A percentile compares a stretch with the other conserved stretches of the same genome.
Conservation (phyloP, 1,284 basidiomycete genomes). For the Phellopilus nigrolimitatus region DNA sequence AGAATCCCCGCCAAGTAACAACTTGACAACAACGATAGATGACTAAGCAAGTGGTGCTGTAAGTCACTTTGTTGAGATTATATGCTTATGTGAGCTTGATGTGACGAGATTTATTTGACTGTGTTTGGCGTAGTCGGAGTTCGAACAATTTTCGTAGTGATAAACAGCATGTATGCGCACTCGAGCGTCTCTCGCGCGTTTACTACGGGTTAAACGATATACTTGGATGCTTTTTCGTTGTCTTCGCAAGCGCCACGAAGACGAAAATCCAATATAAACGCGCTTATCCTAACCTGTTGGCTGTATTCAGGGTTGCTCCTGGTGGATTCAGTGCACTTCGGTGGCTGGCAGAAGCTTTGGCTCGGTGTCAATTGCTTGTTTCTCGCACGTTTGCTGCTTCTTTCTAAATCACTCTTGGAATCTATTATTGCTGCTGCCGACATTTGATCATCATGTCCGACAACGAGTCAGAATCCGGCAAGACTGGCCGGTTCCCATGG, state of each 20-base stretch:
- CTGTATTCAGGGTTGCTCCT: neutral
- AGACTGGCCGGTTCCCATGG: neutral
- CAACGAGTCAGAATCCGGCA: neutral
- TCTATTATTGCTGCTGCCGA: neutral
- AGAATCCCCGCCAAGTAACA: no score
- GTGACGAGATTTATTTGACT: no score
- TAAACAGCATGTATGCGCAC: no score
- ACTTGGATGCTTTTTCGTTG: no score
- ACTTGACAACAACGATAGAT: no score
- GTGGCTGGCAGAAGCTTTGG: neutral
- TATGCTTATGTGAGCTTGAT: no score
- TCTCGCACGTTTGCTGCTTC: neutral
- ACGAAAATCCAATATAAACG: neutral
- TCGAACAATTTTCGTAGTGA: no score
- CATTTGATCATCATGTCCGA: neutral
- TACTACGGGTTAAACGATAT: no score
- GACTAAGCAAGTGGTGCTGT: no score
- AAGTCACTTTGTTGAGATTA: no score
- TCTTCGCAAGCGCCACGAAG: neutral
- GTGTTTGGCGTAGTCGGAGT: no score
- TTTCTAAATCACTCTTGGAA: neutral
- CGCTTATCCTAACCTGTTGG: neutral
- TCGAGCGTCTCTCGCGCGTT: no score
- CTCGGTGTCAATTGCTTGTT: neutral
- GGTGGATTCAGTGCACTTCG: neutral